Base-by-base conservation (phyloP, 768 basidiomycete genomes). In the Astraeus odoratus region DNA sequence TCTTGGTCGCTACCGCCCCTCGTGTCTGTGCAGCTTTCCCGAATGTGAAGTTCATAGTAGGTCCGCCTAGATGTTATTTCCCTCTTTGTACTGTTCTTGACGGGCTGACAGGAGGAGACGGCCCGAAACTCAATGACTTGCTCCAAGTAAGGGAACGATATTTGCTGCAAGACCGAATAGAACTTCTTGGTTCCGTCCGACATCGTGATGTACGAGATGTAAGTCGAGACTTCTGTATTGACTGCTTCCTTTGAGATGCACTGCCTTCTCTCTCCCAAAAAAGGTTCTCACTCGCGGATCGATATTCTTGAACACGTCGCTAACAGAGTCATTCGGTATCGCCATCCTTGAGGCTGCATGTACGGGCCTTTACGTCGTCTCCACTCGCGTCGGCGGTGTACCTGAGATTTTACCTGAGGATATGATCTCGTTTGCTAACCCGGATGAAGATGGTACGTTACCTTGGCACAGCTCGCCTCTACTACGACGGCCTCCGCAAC, bases 291-390 rank as follows among this genome's bases (percentile, higher is more conserved):
- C 73, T 6, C 81, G 80, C 34, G 96, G 94, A 1, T 75, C 88
- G 10, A 93, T 99, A 49, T 99, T 86, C 66, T 73, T 99, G 71
- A 96, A 94, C 57, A 94, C 96, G 0, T 94, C 92, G 0, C 74
- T 98, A 20, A 98, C 95, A 1, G 96, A 98, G 61, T 79, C 96
- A 0, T 99, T 98, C 53, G 95, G 96, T 0, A 98, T 95, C 52
- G 89, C 87, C n/a, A 93, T 95, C 51, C 76, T 99, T 34, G 96
- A 99, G 68, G 96, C 95, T 0, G 96, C 96, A 0, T 94, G 89
- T 51, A 81, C 91, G 0, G 95, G 96, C 1, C 73, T 97, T 13
- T 95, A 95, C 58, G 86, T 97, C 40, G 95, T 98, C 39, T 84
- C 84, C 33, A 98, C 96, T 0, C 80, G 82, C 35, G 95, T 97